Evolutionary conservation across 768 basidiomycete species (phyloP).

Genomic region (Leccinum disarticulatum): DNA sequence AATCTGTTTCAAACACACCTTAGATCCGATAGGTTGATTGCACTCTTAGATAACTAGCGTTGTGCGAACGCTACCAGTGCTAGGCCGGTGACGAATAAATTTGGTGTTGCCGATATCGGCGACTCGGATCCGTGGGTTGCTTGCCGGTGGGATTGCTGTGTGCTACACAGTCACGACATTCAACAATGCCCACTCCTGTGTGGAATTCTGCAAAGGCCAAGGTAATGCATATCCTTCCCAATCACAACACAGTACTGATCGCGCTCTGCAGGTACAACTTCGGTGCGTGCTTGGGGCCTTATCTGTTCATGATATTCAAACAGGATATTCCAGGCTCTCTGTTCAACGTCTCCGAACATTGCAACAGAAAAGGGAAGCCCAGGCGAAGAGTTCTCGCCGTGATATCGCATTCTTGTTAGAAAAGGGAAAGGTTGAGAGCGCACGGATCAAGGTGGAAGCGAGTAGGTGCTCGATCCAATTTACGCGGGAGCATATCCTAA

Average conservation of each 20-base stretch:
- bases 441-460: slow-evolving; percentile 81
- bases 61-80: background rate
- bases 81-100: background rate
- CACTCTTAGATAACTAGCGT: background rate
- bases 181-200: slow-evolving; percentile 31
- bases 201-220: slow-evolving; percentile 68
- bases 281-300: slow-evolving; percentile 32
- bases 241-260: slow-evolving; percentile 7
- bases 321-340: slow-evolving; percentile 56
- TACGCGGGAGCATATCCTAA: slow-evolving; percentile 6
- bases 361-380: slow-evolving; percentile 90
- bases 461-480: slow-evolving; percentile 44
- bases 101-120: slow-evolving; percentile 12
- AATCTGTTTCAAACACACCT: background rate
- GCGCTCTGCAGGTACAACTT: slow-evolving; percentile 43
- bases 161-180: background rate
- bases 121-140: slow-evolving; percentile 8
- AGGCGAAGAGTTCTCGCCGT: slow-evolving; percentile 68
- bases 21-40: background rate
- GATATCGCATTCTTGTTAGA: slow-evolving; percentile 83
- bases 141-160: slow-evolving; percentile 3
- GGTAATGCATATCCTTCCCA: slow-evolving; percentile 29
- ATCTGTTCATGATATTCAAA: slow-evolving; percentile 1
- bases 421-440: slow-evolving; percentile 79
- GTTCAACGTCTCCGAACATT: slow-evolving; percentile 83